Evolutionary conservation across 2,329 filamentous ascomycete species (phyloP).

Genomic region (Diaporthe capsici): DNA sequence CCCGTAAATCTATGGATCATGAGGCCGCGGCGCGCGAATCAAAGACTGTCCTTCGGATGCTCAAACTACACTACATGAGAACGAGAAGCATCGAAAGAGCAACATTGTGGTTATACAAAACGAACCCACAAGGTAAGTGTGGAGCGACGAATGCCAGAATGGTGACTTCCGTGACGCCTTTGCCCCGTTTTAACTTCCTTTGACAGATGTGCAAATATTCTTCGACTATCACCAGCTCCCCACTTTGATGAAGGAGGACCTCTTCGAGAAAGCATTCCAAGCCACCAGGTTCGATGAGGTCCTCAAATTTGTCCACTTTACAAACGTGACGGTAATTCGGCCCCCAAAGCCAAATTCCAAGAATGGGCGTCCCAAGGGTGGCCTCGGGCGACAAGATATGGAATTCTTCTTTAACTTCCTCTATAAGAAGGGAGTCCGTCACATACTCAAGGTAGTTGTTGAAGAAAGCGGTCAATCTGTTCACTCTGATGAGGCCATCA

Average conservation of each 20-base stretch:
- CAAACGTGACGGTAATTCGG: not conserved
- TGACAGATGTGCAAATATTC: not conserved
- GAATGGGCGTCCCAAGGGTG: not conserved
- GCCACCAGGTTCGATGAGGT: not conserved
- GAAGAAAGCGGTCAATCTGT: not conserved
- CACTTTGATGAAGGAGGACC: not conserved
- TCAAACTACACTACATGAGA: slow-evolving; percentile 31
- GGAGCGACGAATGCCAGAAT: no score
- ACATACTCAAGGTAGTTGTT: not conserved
- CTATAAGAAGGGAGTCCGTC: not conserved
- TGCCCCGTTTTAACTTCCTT: no score
- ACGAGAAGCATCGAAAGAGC: not conserved
- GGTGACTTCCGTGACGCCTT: no score
- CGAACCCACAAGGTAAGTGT: no score
- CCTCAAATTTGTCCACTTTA: not conserved
- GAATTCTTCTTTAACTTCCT: not conserved
- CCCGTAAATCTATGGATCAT: not conserved
- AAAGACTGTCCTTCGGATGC: not conserved
- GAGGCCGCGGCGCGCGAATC: not conserved
- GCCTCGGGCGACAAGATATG: not conserved
- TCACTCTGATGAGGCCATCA: not conserved
- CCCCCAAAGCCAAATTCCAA: no score
- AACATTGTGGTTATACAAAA: not conserved
- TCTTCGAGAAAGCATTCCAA: not conserved
- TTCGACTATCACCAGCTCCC: not conserved